Conservation (phyloP, 2,329 filamentous ascomycete genomes). For the Fonsecaea erecta region DNA sequence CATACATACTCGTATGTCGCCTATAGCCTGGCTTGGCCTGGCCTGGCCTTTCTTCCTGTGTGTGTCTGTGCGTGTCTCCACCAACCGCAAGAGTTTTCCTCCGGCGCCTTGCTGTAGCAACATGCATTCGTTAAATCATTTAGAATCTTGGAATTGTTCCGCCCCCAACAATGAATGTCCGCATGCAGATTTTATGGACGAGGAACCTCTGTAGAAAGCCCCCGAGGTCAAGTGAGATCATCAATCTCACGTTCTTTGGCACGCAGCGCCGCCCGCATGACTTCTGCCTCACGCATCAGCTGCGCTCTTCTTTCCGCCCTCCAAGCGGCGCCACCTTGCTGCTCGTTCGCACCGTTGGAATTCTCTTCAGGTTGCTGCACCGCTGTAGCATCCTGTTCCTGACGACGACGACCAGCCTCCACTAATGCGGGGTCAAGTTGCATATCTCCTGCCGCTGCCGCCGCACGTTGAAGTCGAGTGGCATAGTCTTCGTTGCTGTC, state of each 20-base stretch:
- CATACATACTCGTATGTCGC: not conserved
- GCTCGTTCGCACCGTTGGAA: not conserved
- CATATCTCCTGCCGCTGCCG: constrained; percentile 42
- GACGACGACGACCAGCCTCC: constrained; percentile 41
- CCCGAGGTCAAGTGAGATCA: constrained; percentile 47
- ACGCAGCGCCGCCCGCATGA: constrained; percentile 72
- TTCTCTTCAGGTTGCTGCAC: constrained; percentile 1
- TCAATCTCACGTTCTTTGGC: constrained; percentile 77
- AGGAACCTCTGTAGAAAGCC: constrained; percentile 4
- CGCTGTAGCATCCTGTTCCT: constrained; percentile 32
- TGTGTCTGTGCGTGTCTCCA: not conserved
- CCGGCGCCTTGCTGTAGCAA: constrained; percentile 28
- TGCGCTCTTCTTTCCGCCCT: constrained; percentile 39
- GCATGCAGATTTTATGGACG: not conserved
- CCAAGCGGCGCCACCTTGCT: constrained; percentile 14
- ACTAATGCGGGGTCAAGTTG: constrained; percentile 50
- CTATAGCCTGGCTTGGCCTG: too few species aligned
- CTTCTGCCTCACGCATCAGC: constrained; percentile 73
- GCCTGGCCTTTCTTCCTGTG: not conserved
- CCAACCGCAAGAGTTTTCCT: constrained; percentile 1
- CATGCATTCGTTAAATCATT: constrained; percentile 7
- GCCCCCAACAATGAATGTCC: not conserved
- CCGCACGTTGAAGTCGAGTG: constrained; percentile 33
- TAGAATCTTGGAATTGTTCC: not conserved
- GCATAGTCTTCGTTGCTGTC: constrained; percentile 26